Evolutionary conservation across 2,329 filamentous ascomycete genomes (phyloP), one percentile per base, ranked within the genome.

Genomic region (Sporothrix sp.): DNA sequence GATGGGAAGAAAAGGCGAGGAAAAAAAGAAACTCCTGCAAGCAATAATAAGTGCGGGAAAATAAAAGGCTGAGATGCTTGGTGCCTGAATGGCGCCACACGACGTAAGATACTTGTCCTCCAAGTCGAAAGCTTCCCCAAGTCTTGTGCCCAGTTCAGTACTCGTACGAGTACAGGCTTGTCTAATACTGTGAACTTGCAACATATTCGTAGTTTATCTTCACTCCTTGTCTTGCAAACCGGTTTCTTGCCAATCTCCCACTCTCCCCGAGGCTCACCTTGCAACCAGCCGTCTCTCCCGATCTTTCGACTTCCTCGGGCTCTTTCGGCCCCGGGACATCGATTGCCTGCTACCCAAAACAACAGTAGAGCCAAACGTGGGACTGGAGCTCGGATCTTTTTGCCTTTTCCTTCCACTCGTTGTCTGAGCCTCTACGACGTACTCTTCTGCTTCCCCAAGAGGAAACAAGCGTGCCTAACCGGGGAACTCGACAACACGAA

Each of bases 331-430:
- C 35, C 28, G 47, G 28, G 33, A 23, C 37, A 28, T 48, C 27
- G 16, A 32, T 21, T 46, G 32, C 44, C 44, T 46, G 13, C 33
- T 52, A 28, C 54, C 52, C 23, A 54, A 56, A 52, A 40, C 43
- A 52, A 50, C 39, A 52, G 44, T 47, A 40, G 48, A 36, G 27
- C 40, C 46, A 48, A 35, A 33, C 48, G 20, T 40, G n/a, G 11
- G 18, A n/a, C 37, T 8, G 43, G 23, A 28, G 32, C 36, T 37
- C 38, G 32, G 36, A 40, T 20, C 28, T 35, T 45, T 35, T 33
- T 23, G 5, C 25, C 25, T 28, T 28, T 28, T 5, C 25, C 25
- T 10, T 28, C 6, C 25, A 28, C 6, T 10, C 25, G 25, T 6
- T 10, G 6, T 28, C 25, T 28, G 10, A 10, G 10, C 25, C 25